Conservation (phyloP, 352 stramenopile species). For the Blastocystis sp. region DNA sequence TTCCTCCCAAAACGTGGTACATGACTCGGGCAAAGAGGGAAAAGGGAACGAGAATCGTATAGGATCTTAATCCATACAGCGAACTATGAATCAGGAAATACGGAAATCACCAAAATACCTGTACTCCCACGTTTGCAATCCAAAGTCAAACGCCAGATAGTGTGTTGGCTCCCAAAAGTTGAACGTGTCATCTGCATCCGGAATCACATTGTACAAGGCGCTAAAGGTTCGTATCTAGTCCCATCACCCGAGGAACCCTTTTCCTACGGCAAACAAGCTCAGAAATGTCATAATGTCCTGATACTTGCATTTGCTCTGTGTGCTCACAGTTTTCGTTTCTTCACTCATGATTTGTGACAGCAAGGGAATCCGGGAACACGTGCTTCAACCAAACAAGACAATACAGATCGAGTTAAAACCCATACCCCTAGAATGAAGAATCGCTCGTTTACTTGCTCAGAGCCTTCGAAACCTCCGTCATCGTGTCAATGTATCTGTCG, state of each 20-base stretch:
- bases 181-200: slow-evolving; percentile 76
- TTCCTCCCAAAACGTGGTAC: slow-evolving; percentile 3
- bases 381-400: not conserved
- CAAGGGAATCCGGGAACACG: not conserved
- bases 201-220: slow-evolving; percentile 65
- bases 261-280: not conserved
- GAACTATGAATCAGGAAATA: slow-evolving; percentile 58
- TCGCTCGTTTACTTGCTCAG: slow-evolving; percentile 61
- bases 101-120: slow-evolving; percentile 52
- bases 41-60: slow-evolving; percentile 68
- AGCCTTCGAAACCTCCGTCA: slow-evolving; percentile 74
- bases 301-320: not conserved
- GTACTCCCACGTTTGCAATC: slow-evolving; percentile 79
- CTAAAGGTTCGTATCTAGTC: not conserved
- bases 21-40: slow-evolving; percentile 55
- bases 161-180: slow-evolving; percentile 80
- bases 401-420: too few relatives aligned
- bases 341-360: not conserved
- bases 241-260: not conserved
- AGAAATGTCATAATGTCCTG: not conserved
- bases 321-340: not conserved
- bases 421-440: too few relatives aligned
- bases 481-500: slow-evolving; percentile 78
- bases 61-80: slow-evolving; percentile 72
- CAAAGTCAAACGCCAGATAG: slow-evolving; percentile 70